phyloP scores from a whole-genome alignment of 2,329 filamentous ascomycete genomes.

The Pseudogymnoascus sp. region DNA sequence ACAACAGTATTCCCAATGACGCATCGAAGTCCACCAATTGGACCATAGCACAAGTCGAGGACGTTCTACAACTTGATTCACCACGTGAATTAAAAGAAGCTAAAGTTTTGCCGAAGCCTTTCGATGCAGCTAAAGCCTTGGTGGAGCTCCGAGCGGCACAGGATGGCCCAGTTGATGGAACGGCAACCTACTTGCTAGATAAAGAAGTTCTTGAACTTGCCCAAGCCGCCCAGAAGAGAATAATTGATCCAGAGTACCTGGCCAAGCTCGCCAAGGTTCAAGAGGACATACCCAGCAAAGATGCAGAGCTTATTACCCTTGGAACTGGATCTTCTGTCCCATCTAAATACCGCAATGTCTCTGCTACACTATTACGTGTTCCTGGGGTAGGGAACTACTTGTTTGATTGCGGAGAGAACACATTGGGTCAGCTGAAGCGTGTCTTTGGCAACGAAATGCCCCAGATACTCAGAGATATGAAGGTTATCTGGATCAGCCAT shows the following conservation, averaged over 20 bases:
- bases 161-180: conserved; percentile 18
- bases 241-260: conserved; percentile 39
- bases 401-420: conserved; percentile 88
- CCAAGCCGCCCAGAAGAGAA: conserved; percentile 34
- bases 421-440: conserved; percentile 76
- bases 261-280: conserved; percentile 44
- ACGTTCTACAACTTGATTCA: conserved; percentile 20
- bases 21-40: neutral
- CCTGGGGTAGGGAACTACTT: conserved; percentile 83
- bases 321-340: conserved; percentile 87
- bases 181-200: conserved; percentile 20
- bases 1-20: conserved; percentile 30
- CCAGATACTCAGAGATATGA: conserved; percentile 69
- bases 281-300: conserved; percentile 60
- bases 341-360: conserved; percentile 93
- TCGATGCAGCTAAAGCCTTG: conserved; percentile 41
- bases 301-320: conserved; percentile 77
- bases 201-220: conserved; percentile 47
- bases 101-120: conserved; percentile 21
- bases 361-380: conserved; percentile 74
- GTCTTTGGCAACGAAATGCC: conserved; percentile 60
- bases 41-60: conserved; percentile 10
- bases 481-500: conserved; percentile 87
- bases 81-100: neutral
- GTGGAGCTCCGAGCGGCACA: conserved; percentile 23